Percentiles rank a stretch among this genome's conserved stretches.
These are phyloP conservation scores for Suillus plorans DNA, from an alignment of 768 basidiomycete genomes.

Conservation along the genomic window DNA sequence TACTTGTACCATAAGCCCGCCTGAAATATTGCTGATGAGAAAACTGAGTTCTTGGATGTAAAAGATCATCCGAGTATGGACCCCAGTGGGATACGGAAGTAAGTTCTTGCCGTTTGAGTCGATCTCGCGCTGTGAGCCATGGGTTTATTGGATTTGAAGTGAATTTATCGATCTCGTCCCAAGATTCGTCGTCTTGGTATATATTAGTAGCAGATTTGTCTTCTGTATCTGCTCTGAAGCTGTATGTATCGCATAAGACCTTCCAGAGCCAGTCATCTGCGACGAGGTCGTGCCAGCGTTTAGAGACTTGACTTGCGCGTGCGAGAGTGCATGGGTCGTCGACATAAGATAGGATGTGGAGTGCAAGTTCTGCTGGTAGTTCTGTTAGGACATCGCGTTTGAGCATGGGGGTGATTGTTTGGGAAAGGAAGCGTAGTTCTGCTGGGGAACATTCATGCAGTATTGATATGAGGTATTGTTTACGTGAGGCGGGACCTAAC, in stretches of 20 bases:
- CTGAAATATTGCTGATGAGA: conserved; percentile 45
- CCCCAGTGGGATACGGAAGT: conserved; percentile 26
- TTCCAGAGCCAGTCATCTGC: conserved; percentile 83
- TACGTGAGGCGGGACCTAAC: conserved; percentile 40
- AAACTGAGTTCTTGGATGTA: conserved; percentile 26
- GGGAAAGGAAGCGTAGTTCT: conserved; percentile 67
- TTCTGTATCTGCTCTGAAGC: conserved; percentile 39
- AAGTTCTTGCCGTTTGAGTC: conserved; percentile 27
- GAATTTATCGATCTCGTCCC: conserved; percentile 35
- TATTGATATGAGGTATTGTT: conserved; percentile 50
- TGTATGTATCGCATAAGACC: conserved; percentile 61
- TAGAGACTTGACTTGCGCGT: conserved; percentile 67
- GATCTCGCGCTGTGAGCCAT: conserved; percentile 34
- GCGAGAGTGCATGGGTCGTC: conserved; percentile 73
- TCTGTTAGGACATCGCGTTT: conserved; percentile 59
- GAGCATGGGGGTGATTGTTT: conserved; percentile 62
- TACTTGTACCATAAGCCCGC: conserved; percentile 69
- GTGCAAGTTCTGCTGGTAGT: conserved; percentile 66
- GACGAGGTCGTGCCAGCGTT: conserved; percentile 67
- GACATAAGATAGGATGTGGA: conserved; percentile 75
- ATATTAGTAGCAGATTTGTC: conserved; percentile 16
- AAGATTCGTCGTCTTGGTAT: conserved; percentile 27
- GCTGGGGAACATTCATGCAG: conserved; percentile 54
- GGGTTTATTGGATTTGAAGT: conserved; percentile 40
- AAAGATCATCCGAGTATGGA: conserved; percentile 12